These are phyloP conservation scores for Seiridium unicorne DNA, from an alignment of 2,329 filamentous ascomycete genomes.

Conservation along the genomic window DNA sequence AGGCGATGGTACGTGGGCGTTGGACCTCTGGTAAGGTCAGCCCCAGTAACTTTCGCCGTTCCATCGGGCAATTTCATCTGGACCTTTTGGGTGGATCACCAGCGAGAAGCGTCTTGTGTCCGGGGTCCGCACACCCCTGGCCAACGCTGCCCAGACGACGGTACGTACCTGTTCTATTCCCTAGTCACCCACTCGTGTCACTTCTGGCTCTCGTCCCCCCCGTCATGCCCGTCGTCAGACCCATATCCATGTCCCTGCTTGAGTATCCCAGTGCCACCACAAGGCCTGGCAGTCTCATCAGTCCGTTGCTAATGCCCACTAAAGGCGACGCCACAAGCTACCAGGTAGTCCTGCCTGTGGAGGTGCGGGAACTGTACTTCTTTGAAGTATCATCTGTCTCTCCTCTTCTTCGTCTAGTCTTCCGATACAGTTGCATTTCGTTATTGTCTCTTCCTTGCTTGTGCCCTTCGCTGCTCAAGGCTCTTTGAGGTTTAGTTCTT, in stretches of 20 bases:
- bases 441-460: slow-evolving; percentile 24
- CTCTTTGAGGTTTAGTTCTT: slow-evolving; percentile 35
- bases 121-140: slow-evolving; percentile 22
- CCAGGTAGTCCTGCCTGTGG: slow-evolving; percentile 24
- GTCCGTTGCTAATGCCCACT: slow-evolving; percentile 15
- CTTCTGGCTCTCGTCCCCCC: slow-evolving; percentile 4
- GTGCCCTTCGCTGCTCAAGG: slow-evolving; percentile 34
- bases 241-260: slow-evolving; percentile 31
- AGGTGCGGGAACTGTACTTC: slow-evolving; percentile 17
- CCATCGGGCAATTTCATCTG: slow-evolving; percentile 44
- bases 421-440: slow-evolving; percentile 5
- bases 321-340: slow-evolving; percentile 23
- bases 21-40: slow-evolving; percentile 20
- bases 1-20: slow-evolving; percentile 27
- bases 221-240: slow-evolving; percentile 14
- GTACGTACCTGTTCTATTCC: neutral
- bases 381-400: slow-evolving; percentile 1
- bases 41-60: slow-evolving; percentile 27
- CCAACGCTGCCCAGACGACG: neutral
- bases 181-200: slow-evolving; percentile 11
- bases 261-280: slow-evolving; percentile 21
- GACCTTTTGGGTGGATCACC: slow-evolving; percentile 22
- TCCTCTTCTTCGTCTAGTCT: slow-evolving; percentile 13
- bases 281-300: slow-evolving; percentile 19
- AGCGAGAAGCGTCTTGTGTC: slow-evolving; percentile 31